Conservation (phyloP, 2,329 filamentous ascomycete genomes). For the Colletotrichum musae region DNA sequence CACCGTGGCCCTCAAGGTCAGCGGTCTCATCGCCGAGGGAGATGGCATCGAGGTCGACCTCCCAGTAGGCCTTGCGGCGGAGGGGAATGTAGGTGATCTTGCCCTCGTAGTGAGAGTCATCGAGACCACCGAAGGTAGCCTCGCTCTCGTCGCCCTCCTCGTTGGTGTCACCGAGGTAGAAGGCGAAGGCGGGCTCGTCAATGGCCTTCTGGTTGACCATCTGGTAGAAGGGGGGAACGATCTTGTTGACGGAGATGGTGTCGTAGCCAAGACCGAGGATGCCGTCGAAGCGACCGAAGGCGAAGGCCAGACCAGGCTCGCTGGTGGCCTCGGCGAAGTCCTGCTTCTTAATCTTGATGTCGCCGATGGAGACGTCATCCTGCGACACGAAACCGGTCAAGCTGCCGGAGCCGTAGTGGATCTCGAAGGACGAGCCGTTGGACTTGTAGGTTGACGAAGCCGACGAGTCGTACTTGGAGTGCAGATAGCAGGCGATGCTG, state of each 20-base stretch:
- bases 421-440: slow-evolving; percentile 94
- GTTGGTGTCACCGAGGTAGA: slow-evolving; percentile 88
- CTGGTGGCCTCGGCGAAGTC: slow-evolving; percentile 96
- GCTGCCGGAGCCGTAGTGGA: slow-evolving; percentile 94
- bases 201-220: slow-evolving; percentile 92
- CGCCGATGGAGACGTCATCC: slow-evolving; percentile 88
- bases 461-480: slow-evolving; percentile 95
- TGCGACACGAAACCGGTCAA: slow-evolving; percentile 94
- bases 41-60: slow-evolving; percentile 95
- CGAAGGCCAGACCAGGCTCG: slow-evolving; percentile 96
- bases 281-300: slow-evolving; percentile 97
- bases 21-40: slow-evolving; percentile 88
- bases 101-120: slow-evolving; percentile 85
- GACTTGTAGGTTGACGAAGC: slow-evolving; percentile 91
- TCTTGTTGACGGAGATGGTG: slow-evolving; percentile 96
- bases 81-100: slow-evolving; percentile 94
- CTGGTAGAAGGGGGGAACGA: slow-evolving; percentile 96
- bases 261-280: slow-evolving; percentile 96
- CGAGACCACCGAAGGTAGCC: slow-evolving; percentile 90
- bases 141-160: slow-evolving; percentile 82
- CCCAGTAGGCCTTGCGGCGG: slow-evolving; percentile 99
- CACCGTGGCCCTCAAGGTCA: slow-evolving; percentile 93
- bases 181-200: slow-evolving; percentile 94
- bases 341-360: slow-evolving; percentile 89
- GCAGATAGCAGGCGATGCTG: slow-evolving; percentile 98